Evolutionary conservation across 495 filamentous ascomycete genomes (phyloP).

Genomic region (Aspergillus wentii): DNA sequence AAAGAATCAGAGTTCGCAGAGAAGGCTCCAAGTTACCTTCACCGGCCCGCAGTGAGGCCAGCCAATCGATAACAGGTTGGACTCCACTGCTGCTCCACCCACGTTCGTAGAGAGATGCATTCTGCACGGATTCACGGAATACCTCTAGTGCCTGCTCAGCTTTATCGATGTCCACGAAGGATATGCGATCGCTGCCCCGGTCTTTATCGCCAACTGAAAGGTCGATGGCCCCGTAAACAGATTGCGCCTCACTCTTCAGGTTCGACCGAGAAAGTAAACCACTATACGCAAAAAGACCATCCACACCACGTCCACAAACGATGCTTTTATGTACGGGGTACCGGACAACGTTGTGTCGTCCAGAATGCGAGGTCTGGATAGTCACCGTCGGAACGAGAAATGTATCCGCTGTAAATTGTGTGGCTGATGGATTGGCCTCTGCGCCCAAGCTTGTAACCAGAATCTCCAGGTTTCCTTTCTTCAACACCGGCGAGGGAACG

Average conservation of each 20-base stretch:
- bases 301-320: constrained; percentile 64
- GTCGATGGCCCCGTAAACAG: constrained; percentile 53
- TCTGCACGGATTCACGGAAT: constrained; percentile 62
- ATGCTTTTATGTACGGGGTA: constrained; percentile 85
- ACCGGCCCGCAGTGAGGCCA: constrained; percentile 44
- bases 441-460: constrained; percentile 58
- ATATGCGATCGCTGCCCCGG: constrained; percentile 21
- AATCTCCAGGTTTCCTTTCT: constrained; percentile 69
- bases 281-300: constrained; percentile 49
- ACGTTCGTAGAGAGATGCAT: constrained; percentile 65
- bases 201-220: constrained; percentile 34
- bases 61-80: constrained; percentile 61
- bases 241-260: constrained; percentile 30
- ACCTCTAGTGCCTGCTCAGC: constrained; percentile 55
- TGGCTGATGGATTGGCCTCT: constrained; percentile 29
- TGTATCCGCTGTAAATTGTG: constrained; percentile 47
- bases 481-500: constrained; percentile 65
- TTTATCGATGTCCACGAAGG: constrained; percentile 49
- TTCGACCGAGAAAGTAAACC: constrained; percentile 32
- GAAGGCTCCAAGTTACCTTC: constrained; percentile 51
- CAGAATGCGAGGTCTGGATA: constrained; percentile 55
- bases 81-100: constrained; percentile 70
- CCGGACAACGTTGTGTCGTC: constrained; percentile 57
- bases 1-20: constrained; percentile 60
- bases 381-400: constrained; percentile 71